Evolutionary conservation across 2,329 filamentous ascomycete genomes (phyloP), one percentile per base, ranked within the genome.

Genomic region (Arthroderma sp.): DNA sequence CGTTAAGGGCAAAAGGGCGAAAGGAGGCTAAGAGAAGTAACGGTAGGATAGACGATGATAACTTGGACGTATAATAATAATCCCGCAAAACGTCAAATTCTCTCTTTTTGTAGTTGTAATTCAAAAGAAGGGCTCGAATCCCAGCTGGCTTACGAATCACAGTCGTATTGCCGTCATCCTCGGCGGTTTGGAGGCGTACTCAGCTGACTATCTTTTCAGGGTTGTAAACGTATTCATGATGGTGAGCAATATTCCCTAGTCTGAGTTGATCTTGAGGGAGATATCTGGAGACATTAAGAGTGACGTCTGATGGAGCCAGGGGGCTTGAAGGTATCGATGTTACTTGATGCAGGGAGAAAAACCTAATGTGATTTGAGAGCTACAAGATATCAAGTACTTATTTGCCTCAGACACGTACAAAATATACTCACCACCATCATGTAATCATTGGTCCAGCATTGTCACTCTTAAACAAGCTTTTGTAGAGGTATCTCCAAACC

Each of bases 381-480:
- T 51, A 31, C 47, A 51, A 51, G 47, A 9, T 21, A 21, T 33
- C 25, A 51, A 31, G 47, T 51, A 51, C 25, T 51, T 31, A 7
- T 8, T 51, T 51, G 15, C 23, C 8, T 8, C 15, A 51, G 25
- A 31, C 15, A 33, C 25, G 5, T 28, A 17, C 28, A 51, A 31
- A 9, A 17, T 31, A 31, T 51, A 51, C 47, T 9, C 25, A 17
- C 17, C n/a, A 13, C 8, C 25, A 51, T 11, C 9, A 15, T 51
- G n/a, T n/a, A 33, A n/a, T 19, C 7, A 17, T 5, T 13, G 23
- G 25, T 13, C 6, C 23, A n/a, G 33, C 15, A 33, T 28, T 31
- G 25, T 51, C 25, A 51, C 47, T 51, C 19, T n/a, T 15, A 51
- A 51, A 51, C 47, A 51, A 51, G 47, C 47, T 51, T 51, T 51